Evolutionary conservation across 306 rosid genomes (phyloP).

Genomic region (Medicago ruthenica): DNA sequence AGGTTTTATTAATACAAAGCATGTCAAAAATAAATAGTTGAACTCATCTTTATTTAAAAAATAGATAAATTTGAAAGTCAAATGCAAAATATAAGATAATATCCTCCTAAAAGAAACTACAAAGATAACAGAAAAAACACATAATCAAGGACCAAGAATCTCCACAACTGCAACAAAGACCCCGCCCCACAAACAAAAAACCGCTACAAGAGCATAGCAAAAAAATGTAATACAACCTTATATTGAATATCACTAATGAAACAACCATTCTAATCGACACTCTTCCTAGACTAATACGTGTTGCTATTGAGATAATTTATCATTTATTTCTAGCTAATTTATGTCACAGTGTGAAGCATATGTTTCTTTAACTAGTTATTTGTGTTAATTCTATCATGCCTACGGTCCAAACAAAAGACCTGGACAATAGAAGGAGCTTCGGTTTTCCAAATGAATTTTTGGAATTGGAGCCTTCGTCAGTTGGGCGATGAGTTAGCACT

Average conservation of each 20-base stretch:
- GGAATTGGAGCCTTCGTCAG: not conserved
- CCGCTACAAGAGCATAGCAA: too few relatives aligned
- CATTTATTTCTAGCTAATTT: too few relatives aligned
- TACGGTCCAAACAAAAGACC: constrained; percentile 7
- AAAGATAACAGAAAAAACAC: not conserved
- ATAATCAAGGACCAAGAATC: not conserved
- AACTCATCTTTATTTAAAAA: not conserved
- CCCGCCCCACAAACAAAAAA: too few relatives aligned
- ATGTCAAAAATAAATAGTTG: not conserved
- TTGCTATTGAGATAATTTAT: too few relatives aligned
- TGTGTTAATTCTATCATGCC: not conserved
- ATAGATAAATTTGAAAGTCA: not conserved
- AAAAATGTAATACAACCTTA: too few relatives aligned
- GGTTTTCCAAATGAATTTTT: not conserved
- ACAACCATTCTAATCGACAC: too few relatives aligned
- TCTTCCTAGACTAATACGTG: too few relatives aligned
- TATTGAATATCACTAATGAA: too few relatives aligned
- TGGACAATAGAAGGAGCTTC: not conserved
- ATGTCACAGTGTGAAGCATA: not conserved
- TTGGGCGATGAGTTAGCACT: not conserved
- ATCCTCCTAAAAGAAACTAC: not conserved
- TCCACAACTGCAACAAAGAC: too few relatives aligned
- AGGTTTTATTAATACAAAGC: not conserved
- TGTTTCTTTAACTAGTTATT: not conserved
- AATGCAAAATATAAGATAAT: not conserved